Base-by-base conservation (phyloP, 2,329 filamentous ascomycete species). In the Teratosphaeria epicoccoides region DNA sequence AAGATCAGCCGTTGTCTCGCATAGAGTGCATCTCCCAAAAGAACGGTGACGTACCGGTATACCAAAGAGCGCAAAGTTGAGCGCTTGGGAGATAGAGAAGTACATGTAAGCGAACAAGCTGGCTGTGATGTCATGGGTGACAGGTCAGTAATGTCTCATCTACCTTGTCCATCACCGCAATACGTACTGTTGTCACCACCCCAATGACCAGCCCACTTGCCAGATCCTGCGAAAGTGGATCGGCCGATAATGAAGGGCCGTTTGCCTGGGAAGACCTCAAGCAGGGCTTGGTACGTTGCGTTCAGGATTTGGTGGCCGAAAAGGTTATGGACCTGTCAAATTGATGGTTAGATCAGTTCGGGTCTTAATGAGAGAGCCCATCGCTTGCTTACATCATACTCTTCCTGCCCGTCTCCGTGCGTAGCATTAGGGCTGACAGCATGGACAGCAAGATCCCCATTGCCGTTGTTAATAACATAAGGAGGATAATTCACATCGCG, bases 161-260 rank as follows among this genome's bases (percentile, higher is more conserved):
- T 57, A 57, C 58, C 61, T 33, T 61, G 57, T 17, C 47, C 50
- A 3, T 2, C 82, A 84, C 17, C 73, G 71, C 62, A 89, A n/a
- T n/a, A n/a, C n/a, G n/a, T n/a, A n/a, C n/a, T 90, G 56, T 67
- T 67, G 66, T 91, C 72, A 24, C 84, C 86, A 25, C 87, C 86
- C 87, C 87, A 94, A 68, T 93, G 87, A 1, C 86, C 87, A 1
- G 86, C 83, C 71, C 79, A 85, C 65, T 80, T 81, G 1, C 88
- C 88, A 0, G 81, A 81, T 2, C 88, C 87, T 9, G 86, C 77
- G 62, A 91, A 93, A 1, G 87, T 93, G 37, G 84, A 87, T 14
- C 88, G 82, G 0, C 85, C 86, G 61, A 95, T 88, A 63, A 95
- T 85, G 69, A 94, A 87, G 0, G 88, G 88, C 0, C 88, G 81